Conservation (phyloP, 805 yeast species). For the Kluyveromyces wickerhamii region DNA sequence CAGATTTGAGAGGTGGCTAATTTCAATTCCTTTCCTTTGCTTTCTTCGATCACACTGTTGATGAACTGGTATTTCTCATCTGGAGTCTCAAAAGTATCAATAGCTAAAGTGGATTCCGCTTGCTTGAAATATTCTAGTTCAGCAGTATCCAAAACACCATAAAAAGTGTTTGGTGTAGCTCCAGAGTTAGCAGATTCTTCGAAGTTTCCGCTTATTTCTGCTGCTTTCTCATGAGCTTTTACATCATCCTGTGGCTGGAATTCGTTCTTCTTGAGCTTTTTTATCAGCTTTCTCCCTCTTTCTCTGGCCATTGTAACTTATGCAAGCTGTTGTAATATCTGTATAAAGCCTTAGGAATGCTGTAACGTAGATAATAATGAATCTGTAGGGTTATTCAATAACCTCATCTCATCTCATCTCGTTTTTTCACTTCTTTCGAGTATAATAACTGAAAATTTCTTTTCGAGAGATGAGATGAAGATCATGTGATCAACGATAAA, state of each 20-base stretch:
- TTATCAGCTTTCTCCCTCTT: conserved; percentile 37
- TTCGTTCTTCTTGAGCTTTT: conserved; percentile 21
- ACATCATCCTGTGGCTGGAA: conserved; percentile 15
- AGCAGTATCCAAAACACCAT: conserved; percentile 75
- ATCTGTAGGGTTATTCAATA: no score
- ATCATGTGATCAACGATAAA: conserved; percentile 1
- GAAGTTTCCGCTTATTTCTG: conserved; percentile 11
- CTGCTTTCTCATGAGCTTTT: conserved; percentile 6
- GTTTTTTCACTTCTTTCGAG: no score
- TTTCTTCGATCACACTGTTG: conserved; percentile 73
- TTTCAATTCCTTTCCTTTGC: conserved; percentile 82
- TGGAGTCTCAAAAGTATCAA: conserved; percentile 57
- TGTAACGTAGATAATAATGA: no score
- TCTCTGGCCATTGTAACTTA: conserved; percentile 28
- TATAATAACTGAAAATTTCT: no score
- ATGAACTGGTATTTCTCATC: conserved; percentile 74
- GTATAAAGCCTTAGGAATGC: no score
- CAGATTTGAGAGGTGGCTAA: conserved; percentile 91
- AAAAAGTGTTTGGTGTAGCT: conserved; percentile 45
- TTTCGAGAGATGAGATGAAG: no score
- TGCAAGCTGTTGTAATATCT: no score
- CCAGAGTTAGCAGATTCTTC: conserved; percentile 9
- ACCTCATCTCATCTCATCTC: no score
- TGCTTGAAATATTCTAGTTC: conserved; percentile 89
- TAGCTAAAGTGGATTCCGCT: conserved; percentile 79